A percentile compares a stretch with the other conserved stretches of the same genome.
Conservation (phyloP, 192 early-diverging fungal species). For the Thamnidium elegans region DNA sequence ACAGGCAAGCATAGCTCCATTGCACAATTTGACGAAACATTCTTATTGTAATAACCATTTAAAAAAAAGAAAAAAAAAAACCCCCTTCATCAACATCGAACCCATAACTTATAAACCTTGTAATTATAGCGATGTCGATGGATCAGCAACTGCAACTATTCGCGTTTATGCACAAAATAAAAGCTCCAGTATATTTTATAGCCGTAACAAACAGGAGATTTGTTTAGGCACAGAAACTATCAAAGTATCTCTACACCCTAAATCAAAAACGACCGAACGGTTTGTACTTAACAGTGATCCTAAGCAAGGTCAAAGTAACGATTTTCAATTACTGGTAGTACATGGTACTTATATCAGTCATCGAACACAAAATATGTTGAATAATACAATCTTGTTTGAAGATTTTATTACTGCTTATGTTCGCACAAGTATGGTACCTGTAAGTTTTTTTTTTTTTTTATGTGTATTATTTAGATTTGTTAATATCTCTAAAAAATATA, state of each 20-base stretch:
- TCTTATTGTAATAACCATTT: constrained; percentile 27
- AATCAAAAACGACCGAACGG: constrained; percentile 18
- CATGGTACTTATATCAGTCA: constrained; percentile 27
- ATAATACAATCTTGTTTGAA: constrained; percentile 19
- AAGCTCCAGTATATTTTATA: constrained; percentile 4
- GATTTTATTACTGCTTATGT: constrained; percentile 35
- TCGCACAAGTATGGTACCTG: constrained; percentile 23
- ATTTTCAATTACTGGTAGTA: constrained; percentile 31
- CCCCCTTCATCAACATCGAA: too few relatives aligned
- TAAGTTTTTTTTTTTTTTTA: constrained; percentile 20
- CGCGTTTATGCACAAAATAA: constrained; percentile 22
- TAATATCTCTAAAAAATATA: background rate
- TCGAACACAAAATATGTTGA: constrained; percentile 17
- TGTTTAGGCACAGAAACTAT: constrained; percentile 21
- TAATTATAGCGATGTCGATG: constrained; percentile 29
- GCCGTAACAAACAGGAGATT: constrained; percentile 12
- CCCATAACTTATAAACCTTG: background rate
- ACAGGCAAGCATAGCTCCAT: constrained; percentile 28
- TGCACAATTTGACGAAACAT: constrained; percentile 36
- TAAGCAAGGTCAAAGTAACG: background rate
- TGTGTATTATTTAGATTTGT: background rate
- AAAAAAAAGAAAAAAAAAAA: too few relatives aligned
- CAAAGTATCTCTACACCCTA: constrained; percentile 14
- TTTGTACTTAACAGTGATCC: constrained; percentile 12
- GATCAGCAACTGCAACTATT: constrained; percentile 16